Base-by-base conservation (phyloP, 495 filamentous ascomycete species). In the Xylona heveae region DNA sequence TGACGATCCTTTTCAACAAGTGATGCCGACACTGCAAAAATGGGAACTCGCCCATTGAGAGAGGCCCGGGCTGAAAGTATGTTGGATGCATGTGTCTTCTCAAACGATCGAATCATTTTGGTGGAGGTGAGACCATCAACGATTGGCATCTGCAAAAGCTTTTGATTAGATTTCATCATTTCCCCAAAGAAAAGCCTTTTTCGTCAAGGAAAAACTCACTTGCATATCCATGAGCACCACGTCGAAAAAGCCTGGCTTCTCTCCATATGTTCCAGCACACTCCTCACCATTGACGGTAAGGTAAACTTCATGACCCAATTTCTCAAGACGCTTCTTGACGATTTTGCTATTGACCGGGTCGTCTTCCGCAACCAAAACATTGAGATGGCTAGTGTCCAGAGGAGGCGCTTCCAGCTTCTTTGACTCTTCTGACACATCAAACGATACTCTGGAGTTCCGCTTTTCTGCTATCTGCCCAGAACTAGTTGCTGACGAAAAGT, bases 181-280 rank as follows among this genome's bases (percentile, higher is more conserved):
- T 16, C 20, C 21, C 25, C 2, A 25, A 23, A 13, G 18, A 20
- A 17, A 24, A 17, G 19, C 19, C 16, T 21, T 14, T 19, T 19
- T 16, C 20, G 16, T 12, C 18, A 27, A 14, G 35, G 28, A 13
- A 10, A 14, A 20, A 53, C 61, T 44, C 42, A 80, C 80, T 61
- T 93, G 83, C 55, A 93, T 82, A 45, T 95, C 85, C 85, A 95
- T 95, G 44, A 95, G 58, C 12, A 95, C 59, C n/a, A 84, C 71
- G 49, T 95, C 83, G 42, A 74, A 90, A 10, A 34, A 47, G 25
- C 42, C 44, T 1, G 65, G 56, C 27, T 66, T 61, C 14, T 74
- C 69, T 17, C 48, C 54, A 44, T 79, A 85, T 4, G 64, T 55
- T 28, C 59, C 58, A 0, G 78, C 78, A 43, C 85, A 95, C 38